Evolutionary conservation across 2,329 filamentous ascomycete species (phyloP).

Genomic region (Fusarium sp.): DNA sequence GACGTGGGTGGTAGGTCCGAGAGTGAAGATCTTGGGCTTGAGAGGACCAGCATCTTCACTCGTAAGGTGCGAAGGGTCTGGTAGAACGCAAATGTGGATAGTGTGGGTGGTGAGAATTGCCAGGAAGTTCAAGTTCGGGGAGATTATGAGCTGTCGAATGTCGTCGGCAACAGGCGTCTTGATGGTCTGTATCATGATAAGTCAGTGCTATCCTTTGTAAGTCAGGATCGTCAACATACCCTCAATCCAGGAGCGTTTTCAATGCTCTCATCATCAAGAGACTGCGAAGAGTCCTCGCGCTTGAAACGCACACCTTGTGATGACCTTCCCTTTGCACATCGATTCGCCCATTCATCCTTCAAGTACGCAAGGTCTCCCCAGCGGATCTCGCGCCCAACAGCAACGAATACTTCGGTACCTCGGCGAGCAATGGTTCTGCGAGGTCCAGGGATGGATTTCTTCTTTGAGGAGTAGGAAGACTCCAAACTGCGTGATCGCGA

Average conservation of each 20-base stretch:
- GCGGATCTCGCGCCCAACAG: conserved; percentile 87
- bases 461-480: conserved; percentile 56
- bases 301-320: conserved; percentile 57
- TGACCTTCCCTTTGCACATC: conserved; percentile 46
- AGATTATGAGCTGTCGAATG: conserved; percentile 87
- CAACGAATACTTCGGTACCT: conserved; percentile 89
- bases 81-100: conserved; percentile 86
- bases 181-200: conserved; percentile 66
- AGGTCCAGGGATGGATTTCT: conserved; percentile 60
- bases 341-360: conserved; percentile 67
- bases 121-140: conserved; percentile 82
- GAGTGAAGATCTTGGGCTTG: conserved; percentile 85
- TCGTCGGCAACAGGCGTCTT: conserved; percentile 81
- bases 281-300: conserved; percentile 57
- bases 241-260: conserved; percentile 48
- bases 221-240: conserved; percentile 43
- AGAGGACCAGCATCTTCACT: conserved; percentile 74
- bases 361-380: conserved; percentile 88
- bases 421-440: conserved; percentile 79
- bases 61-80: conserved; percentile 80
- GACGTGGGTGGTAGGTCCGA: conserved; percentile 93
- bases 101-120: conserved; percentile 90
- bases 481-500: conserved; percentile 53
- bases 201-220: conserved; percentile 10
- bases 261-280: conserved; percentile 50